phyloP scores from a whole-genome alignment of 2,329 filamentous ascomycete species.

The Colletotrichum agaves region DNA sequence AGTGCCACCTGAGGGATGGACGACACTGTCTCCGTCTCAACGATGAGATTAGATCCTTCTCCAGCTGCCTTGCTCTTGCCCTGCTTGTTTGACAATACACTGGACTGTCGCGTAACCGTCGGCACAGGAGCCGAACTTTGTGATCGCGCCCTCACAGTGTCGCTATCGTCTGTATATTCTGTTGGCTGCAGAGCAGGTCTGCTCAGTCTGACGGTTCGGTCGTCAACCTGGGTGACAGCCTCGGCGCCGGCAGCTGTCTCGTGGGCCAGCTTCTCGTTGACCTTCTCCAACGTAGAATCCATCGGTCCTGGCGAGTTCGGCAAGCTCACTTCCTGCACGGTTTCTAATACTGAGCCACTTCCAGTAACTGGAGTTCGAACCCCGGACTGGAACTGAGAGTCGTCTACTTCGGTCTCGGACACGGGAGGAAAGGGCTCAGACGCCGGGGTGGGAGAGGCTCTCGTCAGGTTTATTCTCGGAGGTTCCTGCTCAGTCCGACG shows the following conservation, averaged over 20 bases:
- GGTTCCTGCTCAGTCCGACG: constrained; percentile 62
- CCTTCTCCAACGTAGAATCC: constrained; percentile 61
- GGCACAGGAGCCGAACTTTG: constrained; percentile 59
- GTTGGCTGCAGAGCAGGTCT: constrained; percentile 58
- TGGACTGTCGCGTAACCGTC: constrained; percentile 73
- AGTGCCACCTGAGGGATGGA: constrained; percentile 88
- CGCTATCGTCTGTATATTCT: constrained; percentile 76
- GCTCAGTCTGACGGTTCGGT: constrained; percentile 54
- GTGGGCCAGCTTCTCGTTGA: constrained; percentile 59
- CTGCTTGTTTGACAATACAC: constrained; percentile 70
- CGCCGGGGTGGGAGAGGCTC: constrained; percentile 59
- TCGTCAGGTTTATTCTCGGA: constrained; percentile 64
- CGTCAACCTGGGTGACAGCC: constrained; percentile 49
- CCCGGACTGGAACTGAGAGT: constrained; percentile 60
- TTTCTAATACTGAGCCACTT: constrained; percentile 78
- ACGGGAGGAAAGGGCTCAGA: constrained; percentile 49
- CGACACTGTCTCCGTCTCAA: constrained; percentile 95
- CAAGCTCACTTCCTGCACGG: constrained; percentile 89
- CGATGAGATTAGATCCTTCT: constrained; percentile 91
- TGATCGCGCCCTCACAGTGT: constrained; percentile 59
- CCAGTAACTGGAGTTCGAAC: constrained; percentile 68
- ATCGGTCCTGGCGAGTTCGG: constrained; percentile 72
- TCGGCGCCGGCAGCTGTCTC: constrained; percentile 57
- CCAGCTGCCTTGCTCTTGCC: constrained; percentile 72
- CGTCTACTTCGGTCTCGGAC: constrained; percentile 65